These are phyloP conservation scores for Gonapodya sp. DNA, from an alignment of 192 early-diverging fungal genomes.

Conservation along the genomic window DNA sequence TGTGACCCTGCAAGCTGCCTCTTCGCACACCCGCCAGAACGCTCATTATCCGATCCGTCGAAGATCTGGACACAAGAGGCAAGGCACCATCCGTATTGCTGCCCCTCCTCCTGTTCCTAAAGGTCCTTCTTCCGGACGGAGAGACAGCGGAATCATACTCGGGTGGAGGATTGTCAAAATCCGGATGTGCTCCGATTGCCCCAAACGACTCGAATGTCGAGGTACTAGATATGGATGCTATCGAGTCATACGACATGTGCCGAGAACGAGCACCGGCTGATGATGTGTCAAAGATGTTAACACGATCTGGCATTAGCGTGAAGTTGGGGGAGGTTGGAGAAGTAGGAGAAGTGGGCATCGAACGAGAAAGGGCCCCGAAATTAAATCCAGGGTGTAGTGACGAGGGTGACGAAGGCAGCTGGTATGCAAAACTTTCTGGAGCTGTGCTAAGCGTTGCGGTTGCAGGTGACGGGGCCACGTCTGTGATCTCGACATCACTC, in stretches of 20 bases:
- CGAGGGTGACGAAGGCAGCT: background rate
- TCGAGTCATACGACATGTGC: background rate
- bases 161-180: background rate
- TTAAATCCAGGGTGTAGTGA: background rate
- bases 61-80: background rate
- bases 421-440: no score
- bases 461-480: no score
- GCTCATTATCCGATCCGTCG: background rate
- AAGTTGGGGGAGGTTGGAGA: no score
- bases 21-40: background rate
- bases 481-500: no score
- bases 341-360: background rate
- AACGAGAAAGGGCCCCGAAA: background rate
- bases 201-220: background rate
- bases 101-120: background rate
- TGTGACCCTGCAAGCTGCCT: no score
- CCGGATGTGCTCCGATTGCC: background rate
- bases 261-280: background rate
- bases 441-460: no score
- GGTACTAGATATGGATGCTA: background rate
- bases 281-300: background rate
- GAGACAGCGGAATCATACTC: background rate
- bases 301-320: background rate
- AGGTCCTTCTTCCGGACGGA: background rate
- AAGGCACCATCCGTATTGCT: background rate